Conservation (phyloP, 2,329 filamentous ascomycete species). For the Scolecobasidium constrictum region DNA sequence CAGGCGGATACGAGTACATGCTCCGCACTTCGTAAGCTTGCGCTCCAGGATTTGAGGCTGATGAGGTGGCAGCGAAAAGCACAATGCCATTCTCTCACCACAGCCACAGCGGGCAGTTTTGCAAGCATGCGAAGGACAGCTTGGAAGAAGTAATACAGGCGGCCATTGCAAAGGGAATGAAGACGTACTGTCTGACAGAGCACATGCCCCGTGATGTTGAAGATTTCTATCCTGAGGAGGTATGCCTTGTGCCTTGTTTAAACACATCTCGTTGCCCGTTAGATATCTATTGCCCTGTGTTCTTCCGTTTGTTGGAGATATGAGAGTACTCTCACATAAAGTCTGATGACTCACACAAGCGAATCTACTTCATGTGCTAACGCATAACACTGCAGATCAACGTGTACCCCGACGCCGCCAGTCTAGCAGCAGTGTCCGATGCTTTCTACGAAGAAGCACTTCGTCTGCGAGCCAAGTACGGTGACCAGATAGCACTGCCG, state of each 20-base stretch:
- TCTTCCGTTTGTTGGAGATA: not conserved
- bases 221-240: slow-evolving; percentile 91
- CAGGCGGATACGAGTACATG: too few relatives aligned
- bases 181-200: slow-evolving; percentile 79
- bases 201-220: slow-evolving; percentile 77
- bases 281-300: not conserved
- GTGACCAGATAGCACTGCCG: slow-evolving; percentile 60
- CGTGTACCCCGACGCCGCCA: slow-evolving; percentile 25
- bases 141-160: slow-evolving; percentile 74
- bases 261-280: too few relatives aligned
- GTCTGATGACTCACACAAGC: too few relatives aligned
- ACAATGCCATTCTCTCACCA: slow-evolving; percentile 97
- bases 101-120: slow-evolving; percentile 96
- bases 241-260: too few relatives aligned
- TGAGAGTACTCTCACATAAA: slow-evolving; percentile 11
- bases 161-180: slow-evolving; percentile 69
- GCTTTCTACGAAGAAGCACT: slow-evolving; percentile 67
- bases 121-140: slow-evolving; percentile 75
- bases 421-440: slow-evolving; percentile 47
- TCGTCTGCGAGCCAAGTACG: slow-evolving; percentile 61
- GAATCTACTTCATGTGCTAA: too few relatives aligned
- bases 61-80: too few relatives aligned
- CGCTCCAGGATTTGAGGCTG: too few relatives aligned
- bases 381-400: slow-evolving; percentile 30
- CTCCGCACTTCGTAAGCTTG: too few relatives aligned